Base-by-base conservation (phyloP, 495 filamentous ascomycete genomes). In the Penicillium soppii region DNA sequence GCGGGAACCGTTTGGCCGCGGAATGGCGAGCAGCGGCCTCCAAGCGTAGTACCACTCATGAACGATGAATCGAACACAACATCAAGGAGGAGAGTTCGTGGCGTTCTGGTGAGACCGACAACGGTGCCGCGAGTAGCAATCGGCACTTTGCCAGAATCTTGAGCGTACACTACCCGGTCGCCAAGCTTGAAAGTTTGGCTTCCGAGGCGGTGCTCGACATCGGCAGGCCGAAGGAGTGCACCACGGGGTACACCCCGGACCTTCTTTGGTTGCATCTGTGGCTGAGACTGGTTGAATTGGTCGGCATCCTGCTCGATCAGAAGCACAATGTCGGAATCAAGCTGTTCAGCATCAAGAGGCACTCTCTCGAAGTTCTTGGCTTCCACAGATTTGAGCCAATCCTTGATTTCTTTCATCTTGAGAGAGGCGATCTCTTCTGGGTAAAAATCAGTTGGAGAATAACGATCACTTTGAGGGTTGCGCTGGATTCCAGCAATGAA, bases 11-110 rank as follows among this genome's bases (percentile, higher is more conserved):
- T 97, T 64, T 94, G 92, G 32, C 95, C 95, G 30, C 95, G 84
- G 84, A 97, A 97, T 5, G 88, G 88, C n/a, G 90, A 89, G 67
- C 95, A 97, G 20, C 95, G 84, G 20, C 88, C 90, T 50, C 87
- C 85, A 10, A 99, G 78, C 0, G 87, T 91, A 0, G 90, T 96
- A 43, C 92, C 95, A 51, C 89, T 91, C 91, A 99, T 97, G 67
- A 99, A 99, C 3, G 88, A 87, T 15, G 80, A 79, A 62, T 99
- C 95, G 62, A 96, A 97, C 4, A 99, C 84, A 43, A 97, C 82
- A 65, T 99, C 95, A 21, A 99, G 79, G 26, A 96, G 74, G 19
- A 86, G 83, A 10, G 84, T 85, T 30, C 89, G 85, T 16, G 90
- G 69, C 2, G 91, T 96, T 26, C 89, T 82, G 26, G 90, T 96